Conservation (phyloP, 2,329 filamentous ascomycete species). For the Emergomyces pasteurianus region DNA sequence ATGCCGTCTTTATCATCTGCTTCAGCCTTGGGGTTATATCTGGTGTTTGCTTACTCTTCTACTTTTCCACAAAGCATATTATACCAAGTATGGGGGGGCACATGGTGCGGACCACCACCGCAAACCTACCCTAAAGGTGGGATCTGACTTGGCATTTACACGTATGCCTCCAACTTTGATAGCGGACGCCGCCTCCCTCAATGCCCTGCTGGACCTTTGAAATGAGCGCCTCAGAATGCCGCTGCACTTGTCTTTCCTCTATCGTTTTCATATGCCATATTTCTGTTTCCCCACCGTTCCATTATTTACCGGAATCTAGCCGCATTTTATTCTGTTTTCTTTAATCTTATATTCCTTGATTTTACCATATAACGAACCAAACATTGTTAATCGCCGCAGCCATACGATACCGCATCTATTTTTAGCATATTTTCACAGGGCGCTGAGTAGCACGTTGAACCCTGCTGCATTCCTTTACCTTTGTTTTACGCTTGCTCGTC, state of each 20-base stretch:
- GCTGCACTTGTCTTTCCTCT: neutral
- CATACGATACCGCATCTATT: neutral
- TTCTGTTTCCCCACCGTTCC: too few species aligned
- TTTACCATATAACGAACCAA: neutral
- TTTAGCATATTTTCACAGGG: neutral
- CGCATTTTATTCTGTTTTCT: neutral
- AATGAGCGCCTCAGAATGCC: neutral
- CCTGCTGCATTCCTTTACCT: neutral
- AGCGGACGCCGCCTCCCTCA: neutral
- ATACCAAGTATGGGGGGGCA: neutral
- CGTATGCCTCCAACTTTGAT: neutral
- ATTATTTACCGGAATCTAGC: neutral
- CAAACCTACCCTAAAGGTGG: neutral
- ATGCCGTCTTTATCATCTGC: neutral
- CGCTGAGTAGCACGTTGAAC: neutral
- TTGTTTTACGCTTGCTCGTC: neutral
- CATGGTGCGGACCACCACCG: too few species aligned
- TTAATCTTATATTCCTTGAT: neutral
- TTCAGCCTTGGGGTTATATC: neutral
- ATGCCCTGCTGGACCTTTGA: neutral
- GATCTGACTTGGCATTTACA: neutral
- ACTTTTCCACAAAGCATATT: neutral
- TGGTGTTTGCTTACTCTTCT: neutral
- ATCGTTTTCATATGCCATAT: neutral
- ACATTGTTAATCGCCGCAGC: neutral